Evolutionary conservation across 805 yeast genomes (phyloP).

Genomic region (Candida tibetensis): DNA sequence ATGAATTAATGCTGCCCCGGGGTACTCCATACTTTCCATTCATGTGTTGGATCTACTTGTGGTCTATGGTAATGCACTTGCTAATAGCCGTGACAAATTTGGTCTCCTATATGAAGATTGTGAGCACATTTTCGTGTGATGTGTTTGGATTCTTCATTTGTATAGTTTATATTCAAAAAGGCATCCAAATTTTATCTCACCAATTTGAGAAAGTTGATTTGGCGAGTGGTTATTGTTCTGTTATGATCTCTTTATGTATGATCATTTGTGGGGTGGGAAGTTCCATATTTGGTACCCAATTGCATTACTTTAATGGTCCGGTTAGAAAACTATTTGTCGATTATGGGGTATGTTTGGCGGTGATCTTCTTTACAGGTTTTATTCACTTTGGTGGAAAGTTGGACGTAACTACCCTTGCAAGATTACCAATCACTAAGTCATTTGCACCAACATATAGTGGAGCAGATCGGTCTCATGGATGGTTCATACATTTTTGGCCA

Average conservation of each 20-base stretch:
- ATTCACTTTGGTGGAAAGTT: conserved; percentile 86
- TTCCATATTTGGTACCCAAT: conserved; percentile 53
- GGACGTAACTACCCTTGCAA: conserved; percentile 52
- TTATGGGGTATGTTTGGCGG: conserved; percentile 80
- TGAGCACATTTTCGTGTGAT: conserved; percentile 84
- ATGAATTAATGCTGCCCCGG: conserved; percentile 58
- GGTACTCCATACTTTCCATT: conserved; percentile 72
- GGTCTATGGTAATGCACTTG: conserved; percentile 85
- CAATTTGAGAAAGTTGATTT: conserved; percentile 53
- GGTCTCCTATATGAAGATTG: conserved; percentile 63
- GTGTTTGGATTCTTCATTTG: conserved; percentile 91
- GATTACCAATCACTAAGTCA: conserved; percentile 66
- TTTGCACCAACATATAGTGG: conserved; percentile 64
- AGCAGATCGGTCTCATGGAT: conserved; percentile 49
- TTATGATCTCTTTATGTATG: conserved; percentile 73
- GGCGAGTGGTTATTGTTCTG: conserved; percentile 67
- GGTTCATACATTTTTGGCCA: conserved; percentile 80
- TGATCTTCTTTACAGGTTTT: conserved; percentile 89
- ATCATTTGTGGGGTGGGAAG: conserved; percentile 69
- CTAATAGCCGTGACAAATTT: conserved; percentile 66
- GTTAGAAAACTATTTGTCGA: conserved; percentile 74
- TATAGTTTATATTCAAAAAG: conserved; percentile 84
- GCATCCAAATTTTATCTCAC: conserved; percentile 71
- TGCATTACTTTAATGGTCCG: conserved; percentile 58
- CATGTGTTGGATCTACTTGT: conserved; percentile 93